Evolutionary conservation across 2,329 filamentous ascomycete species (phyloP), one percentile per base, ranked within the genome.

Genomic region (Talaromyces marneffei): DNA sequence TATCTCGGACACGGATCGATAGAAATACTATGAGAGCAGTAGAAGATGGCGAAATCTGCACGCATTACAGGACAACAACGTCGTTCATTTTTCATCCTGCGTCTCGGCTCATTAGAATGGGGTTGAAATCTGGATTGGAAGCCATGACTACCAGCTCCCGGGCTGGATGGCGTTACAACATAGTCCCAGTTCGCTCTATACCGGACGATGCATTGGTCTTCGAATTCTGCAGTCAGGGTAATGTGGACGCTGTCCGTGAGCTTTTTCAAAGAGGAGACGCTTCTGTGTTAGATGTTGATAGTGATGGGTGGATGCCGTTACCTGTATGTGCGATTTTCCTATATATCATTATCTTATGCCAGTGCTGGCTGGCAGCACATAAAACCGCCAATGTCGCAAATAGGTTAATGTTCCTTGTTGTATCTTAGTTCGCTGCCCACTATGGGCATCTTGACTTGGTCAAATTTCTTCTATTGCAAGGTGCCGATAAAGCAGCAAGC

Each of bases 21-120:
- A 55, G 35, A 55, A 16, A 29, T 4, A 35, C 50, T 25, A 55
- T 44, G 25, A 60, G 12, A 25, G 12, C 42, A 27, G 42, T 12
- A 18, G 12, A 27, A 46, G 42, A 25, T 9, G 29, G 29, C 20
- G 39, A 60, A 46, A 55, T 9, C 8, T 35, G 27, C 7, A 18
- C 35, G 3, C 37, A 55, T 29, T 60, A 55, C 25, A 57, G 27
- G 20, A 57, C 40, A 31, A 61, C 20, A 25, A 61, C 52, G n/a
- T 57, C 59, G 1, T 61, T 61, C 18, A 57, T 42, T 12, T 57
- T 61, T n/a, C 20, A 57, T 10, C 53, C 59, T 9, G 52, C 53
- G 20, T 52, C 40, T 57, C 57, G 53, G 59, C 52, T 61, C 6
- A 57, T 61, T 9, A 50, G 14, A 48, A 29, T 56, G 31, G 59